Evolutionary conservation across 2,329 filamentous ascomycete genomes (phyloP), one percentile per base, ranked within the genome.

Genomic region (Colletotrichum lini): DNA sequence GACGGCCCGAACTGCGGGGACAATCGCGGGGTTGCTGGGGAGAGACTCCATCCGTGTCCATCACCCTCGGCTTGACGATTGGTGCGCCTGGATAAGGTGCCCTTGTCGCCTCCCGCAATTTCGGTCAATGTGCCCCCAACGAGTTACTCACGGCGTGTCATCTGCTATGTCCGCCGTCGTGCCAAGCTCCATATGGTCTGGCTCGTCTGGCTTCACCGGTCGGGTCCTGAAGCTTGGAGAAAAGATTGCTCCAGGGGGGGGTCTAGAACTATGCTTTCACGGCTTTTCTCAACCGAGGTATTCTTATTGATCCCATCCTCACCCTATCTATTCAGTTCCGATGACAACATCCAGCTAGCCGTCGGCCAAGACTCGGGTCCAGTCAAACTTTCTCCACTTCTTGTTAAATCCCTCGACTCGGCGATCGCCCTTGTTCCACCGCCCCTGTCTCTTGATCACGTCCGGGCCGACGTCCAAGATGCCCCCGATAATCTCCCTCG

Each of bases 351-450:
- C 23, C n/a, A 44, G 15, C 50, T 69, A 72, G 21, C 74, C 78
- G 21, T 88, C 85, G 1, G 84, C 80, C 47, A 92, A 77, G 52
- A 91, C 85, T 72, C 89, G 83, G 1, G 90, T 92, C 89, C 96
- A 99, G 84, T 99, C 96, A 84, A 96, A 98, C 83, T 95, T 95
- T 75, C 89, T 90, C 96, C 96, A 99, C 56, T 89, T 87, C 84
- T 92, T 96, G 84, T 89, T 92, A 78, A 97, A 99, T 2, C 85
- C 89, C 3, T 96, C 94, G 0, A 93, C 85, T 75, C 96, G 87
- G 45, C 87, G 85, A 75, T 92, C 92, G 4, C 88, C 89, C 79
- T 89, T 90, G 18, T 86, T 87, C 96, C 96, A 99, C 68, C 92
- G 86, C 0, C 96, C 96, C 82, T 98, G 95, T 81, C 91, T 93